These are phyloP conservation scores for Cucumis variabilis DNA, from an alignment of 331 rosid species.

Conservation along the genomic window DNA sequence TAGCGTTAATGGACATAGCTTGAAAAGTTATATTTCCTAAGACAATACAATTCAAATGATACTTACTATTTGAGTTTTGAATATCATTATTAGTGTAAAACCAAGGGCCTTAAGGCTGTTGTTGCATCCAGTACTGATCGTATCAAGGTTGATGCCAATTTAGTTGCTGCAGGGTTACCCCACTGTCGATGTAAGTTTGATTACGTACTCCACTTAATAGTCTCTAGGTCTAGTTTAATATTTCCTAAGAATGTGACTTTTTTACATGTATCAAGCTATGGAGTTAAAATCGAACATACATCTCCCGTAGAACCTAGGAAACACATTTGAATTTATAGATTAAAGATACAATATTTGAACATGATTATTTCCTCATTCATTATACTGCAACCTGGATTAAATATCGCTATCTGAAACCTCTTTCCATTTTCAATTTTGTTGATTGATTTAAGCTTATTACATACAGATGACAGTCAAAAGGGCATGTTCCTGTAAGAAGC, in stretches of 20 bases:
- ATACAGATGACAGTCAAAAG: too few species aligned
- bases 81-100: conserved; percentile 70
- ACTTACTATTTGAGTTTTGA: conserved; percentile 35
- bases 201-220: conserved; percentile 22
- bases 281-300: neutral
- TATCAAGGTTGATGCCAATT: conserved; percentile 94
- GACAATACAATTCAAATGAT: neutral
- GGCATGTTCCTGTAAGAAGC: too few species aligned
- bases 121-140: conserved; percentile 99
- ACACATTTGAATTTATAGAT: too few species aligned
- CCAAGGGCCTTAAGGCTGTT: conserved; percentile 94
- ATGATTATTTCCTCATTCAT: too few species aligned
- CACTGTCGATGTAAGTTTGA: conserved; percentile 67
- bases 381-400: too few species aligned
- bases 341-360: too few species aligned
- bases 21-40: neutral
- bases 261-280: neutral
- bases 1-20: neutral
- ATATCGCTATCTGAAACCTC: too few species aligned
- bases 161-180: conserved; percentile 86
- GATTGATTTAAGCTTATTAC: too few species aligned
- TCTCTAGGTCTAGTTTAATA: neutral
- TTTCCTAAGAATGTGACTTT: neutral
- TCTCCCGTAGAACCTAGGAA: too few species aligned
- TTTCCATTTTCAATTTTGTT: too few species aligned